Percentiles rank a stretch among this genome's conserved stretches.
Evolutionary conservation across 805 yeast species (phyloP).

Genomic region (Gaillardinia entomophila): DNA sequence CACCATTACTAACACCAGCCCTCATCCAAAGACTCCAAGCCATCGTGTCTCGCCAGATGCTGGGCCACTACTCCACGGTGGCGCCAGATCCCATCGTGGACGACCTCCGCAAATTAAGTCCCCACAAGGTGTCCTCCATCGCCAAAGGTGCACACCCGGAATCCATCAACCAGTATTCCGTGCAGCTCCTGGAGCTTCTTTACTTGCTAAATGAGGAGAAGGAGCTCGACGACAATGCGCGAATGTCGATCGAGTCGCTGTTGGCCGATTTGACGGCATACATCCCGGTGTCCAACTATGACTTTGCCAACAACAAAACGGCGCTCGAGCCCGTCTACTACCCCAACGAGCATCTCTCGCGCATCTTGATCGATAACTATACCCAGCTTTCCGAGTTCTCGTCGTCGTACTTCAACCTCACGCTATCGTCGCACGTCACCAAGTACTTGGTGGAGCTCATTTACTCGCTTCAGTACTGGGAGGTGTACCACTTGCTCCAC

Average conservation of each 20-base stretch:
- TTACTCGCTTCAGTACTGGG: conserved; percentile 39
- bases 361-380: conserved; percentile 35
- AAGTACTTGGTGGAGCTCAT: conserved; percentile 32
- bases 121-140: conserved; percentile 10
- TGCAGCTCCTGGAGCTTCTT: conserved; percentile 23
- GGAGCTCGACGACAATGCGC: conserved; percentile 21
- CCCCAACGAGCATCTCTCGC: conserved; percentile 32
- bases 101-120: conserved; percentile 26
- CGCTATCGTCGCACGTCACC: conserved; percentile 35
- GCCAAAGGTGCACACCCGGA: conserved; percentile 5
- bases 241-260: conserved; percentile 22
- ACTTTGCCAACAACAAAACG: conserved; percentile 1
- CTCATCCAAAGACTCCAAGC: not conserved
- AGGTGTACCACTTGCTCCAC: conserved; percentile 33
- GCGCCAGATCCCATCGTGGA: conserved; percentile 24
- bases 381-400: conserved; percentile 21
- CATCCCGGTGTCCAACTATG: conserved; percentile 16
- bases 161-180: conserved; percentile 27
- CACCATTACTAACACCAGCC: conserved; percentile 2
- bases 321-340: conserved; percentile 7
- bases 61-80: not conserved
- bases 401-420: conserved; percentile 30
- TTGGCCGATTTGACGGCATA: conserved; percentile 20
- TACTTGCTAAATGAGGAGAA: conserved; percentile 20
- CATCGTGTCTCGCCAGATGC: conserved; percentile 1